Percentiles rank a stretch among this genome's conserved stretches.
These are phyloP conservation scores for Ogataea polymorpha DNA, from an alignment of 805 yeast species.

Conservation along the genomic window DNA sequence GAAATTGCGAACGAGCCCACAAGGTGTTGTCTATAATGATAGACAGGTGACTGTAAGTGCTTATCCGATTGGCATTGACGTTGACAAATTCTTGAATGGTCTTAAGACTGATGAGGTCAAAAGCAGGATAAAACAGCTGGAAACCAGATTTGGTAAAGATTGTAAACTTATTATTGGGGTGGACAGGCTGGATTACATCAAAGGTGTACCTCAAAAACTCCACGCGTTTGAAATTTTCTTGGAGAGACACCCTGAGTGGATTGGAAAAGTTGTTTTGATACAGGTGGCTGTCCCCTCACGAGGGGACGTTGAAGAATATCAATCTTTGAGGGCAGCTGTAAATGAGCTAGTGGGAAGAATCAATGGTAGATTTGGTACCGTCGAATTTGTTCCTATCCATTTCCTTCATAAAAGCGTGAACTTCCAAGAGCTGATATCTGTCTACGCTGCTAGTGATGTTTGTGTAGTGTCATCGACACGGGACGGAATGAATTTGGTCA, in stretches of 20 bases:
- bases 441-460: slow-evolving; percentile 82
- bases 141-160: slow-evolving; percentile 60
- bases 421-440: slow-evolving; percentile 85
- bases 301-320: slow-evolving; percentile 98
- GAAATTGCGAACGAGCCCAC: slow-evolving; percentile 80
- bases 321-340: slow-evolving; percentile 86
- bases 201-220: slow-evolving; percentile 96
- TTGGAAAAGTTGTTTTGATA: slow-evolving; percentile 91
- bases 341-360: slow-evolving; percentile 96
- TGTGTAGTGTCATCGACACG: slow-evolving; percentile 92
- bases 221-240: slow-evolving; percentile 94
- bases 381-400: slow-evolving; percentile 96
- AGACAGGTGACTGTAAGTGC: slow-evolving; percentile 87
- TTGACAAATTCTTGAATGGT: slow-evolving; percentile 83
- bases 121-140: slow-evolving; percentile 60
- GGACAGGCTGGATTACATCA: slow-evolving; percentile 92
- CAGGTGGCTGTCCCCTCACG: slow-evolving; percentile 98
- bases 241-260: slow-evolving; percentile 95
- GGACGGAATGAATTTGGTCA: slow-evolving; percentile 97
- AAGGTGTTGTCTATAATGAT: slow-evolving; percentile 78
- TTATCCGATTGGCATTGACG: slow-evolving; percentile 98
- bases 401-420: slow-evolving; percentile 90
- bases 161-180: slow-evolving; percentile 92
- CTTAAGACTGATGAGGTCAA: slow-evolving; percentile 60
- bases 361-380: slow-evolving; percentile 94